Conservation (phyloP, 2,329 filamentous ascomycete genomes). For the Exophiala spinifera region DNA sequence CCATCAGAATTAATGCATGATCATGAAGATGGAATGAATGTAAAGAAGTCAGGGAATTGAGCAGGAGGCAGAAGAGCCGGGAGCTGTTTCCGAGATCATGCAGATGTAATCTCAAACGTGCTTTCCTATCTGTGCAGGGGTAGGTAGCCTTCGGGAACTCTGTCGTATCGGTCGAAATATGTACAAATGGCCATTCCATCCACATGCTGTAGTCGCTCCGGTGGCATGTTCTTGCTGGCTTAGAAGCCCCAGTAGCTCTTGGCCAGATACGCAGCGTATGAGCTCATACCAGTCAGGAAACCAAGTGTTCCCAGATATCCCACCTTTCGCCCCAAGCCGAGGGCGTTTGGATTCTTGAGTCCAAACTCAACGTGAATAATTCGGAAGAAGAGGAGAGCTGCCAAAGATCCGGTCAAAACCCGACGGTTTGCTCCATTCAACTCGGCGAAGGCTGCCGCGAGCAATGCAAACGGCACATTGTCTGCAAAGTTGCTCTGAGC, state of each 20-base stretch:
- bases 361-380: slow-evolving; percentile 42
- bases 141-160: no score
- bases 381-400: slow-evolving; percentile 38
- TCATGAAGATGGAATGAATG: background rate
- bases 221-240: background rate
- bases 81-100: background rate
- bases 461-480: slow-evolving; percentile 42
- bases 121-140: no score
- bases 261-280: slow-evolving; percentile 31
- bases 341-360: slow-evolving; percentile 31
- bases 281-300: slow-evolving; percentile 30
- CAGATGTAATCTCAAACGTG: background rate
- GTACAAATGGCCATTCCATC: no score
- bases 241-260: slow-evolving; percentile 35
- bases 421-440: slow-evolving; percentile 44
- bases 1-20: background rate
- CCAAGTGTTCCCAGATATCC: slow-evolving; percentile 31
- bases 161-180: no score
- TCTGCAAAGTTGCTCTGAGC: slow-evolving; percentile 44
- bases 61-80: background rate
- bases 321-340: slow-evolving; percentile 29
- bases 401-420: slow-evolving; percentile 39
- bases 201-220: no score
- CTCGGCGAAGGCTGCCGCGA: slow-evolving; percentile 41
- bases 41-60: no score